Conservation (phyloP, 352 stramenopile species). For the Globisporangium parvum region DNA sequence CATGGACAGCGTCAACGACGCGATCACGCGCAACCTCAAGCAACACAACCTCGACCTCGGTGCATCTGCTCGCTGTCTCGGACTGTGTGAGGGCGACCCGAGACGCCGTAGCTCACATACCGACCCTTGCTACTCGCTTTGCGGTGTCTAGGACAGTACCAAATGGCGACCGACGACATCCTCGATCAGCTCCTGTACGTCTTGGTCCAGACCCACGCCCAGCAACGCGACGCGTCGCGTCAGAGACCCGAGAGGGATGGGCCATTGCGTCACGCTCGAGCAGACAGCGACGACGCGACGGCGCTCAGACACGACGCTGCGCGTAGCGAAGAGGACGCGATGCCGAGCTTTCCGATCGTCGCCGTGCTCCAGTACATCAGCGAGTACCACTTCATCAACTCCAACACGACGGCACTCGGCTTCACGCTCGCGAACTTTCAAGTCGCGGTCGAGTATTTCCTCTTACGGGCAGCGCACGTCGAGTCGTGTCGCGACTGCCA, state of each 20-base stretch:
- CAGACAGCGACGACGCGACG: no score
- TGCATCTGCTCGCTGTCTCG: constrained; percentile 13
- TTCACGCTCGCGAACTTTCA: constrained; percentile 81
- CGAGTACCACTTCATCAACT: constrained; percentile 83
- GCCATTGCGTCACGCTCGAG: no score
- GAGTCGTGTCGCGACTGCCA: constrained; percentile 18
- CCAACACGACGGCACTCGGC: constrained; percentile 66
- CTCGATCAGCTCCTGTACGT: constrained; percentile 72
- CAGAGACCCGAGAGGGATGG: no score
- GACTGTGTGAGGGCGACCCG: no score
- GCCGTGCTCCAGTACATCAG: constrained; percentile 66
- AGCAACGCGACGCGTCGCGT: neutral
- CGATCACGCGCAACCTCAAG: constrained; percentile 47
- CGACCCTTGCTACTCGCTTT: neutral
- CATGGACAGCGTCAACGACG: constrained; percentile 55
- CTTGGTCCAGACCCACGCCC: constrained; percentile 45
- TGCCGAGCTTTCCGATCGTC: constrained; percentile 33
- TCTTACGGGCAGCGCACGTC: constrained; percentile 32
- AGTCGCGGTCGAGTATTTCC: constrained; percentile 72
- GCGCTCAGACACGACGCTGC: constrained; percentile 2
- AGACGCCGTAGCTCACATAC: neutral
- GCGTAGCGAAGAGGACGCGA: neutral
- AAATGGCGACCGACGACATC: constrained; percentile 79
- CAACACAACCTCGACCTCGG: constrained; percentile 44
- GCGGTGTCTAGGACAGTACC: constrained; percentile 25